phyloP scores from a whole-genome alignment of 805 yeast genomes.

The Candida verbasci region DNA sequence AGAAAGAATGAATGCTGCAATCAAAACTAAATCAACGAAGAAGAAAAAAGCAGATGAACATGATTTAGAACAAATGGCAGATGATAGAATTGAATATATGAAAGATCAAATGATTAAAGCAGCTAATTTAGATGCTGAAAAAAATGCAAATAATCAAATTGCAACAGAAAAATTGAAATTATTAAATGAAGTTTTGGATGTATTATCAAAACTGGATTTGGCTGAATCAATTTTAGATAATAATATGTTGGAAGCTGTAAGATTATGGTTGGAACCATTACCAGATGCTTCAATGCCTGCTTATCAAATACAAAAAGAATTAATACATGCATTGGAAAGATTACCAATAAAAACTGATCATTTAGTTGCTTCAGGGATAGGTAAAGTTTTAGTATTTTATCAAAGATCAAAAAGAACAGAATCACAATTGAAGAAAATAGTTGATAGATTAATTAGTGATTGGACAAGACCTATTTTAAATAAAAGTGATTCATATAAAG shows the following conservation, averaged over 20 bases:
- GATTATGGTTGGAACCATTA: constrained; percentile 96
- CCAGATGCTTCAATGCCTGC: constrained; percentile 99
- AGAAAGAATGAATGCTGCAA: constrained; percentile 70
- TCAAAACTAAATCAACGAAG: constrained; percentile 57
- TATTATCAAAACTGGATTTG: constrained; percentile 74
- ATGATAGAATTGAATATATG: constrained; percentile 76
- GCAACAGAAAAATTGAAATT: constrained; percentile 76
- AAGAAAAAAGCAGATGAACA: constrained; percentile 79
- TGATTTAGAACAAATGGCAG: constrained; percentile 92
- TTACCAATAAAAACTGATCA: constrained; percentile 95
- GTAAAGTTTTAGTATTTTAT: constrained; percentile 89
- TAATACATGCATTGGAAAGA: constrained; percentile 67
- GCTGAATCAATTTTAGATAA: constrained; percentile 93
- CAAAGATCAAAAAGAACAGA: constrained; percentile 89
- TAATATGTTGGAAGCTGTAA: constrained; percentile 84
- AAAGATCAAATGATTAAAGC: constrained; percentile 89
- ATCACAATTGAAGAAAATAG: constrained; percentile 76
- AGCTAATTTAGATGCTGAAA: constrained; percentile 68
- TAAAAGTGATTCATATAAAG: constrained; percentile 90
- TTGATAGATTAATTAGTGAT: constrained; percentile 87
- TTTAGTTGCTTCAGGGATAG: constrained; percentile 89
- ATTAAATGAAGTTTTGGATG: constrained; percentile 72
- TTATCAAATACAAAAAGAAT: constrained; percentile 86
- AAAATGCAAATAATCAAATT: constrained; percentile 56
- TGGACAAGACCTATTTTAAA: constrained; percentile 99